A percentile compares a stretch with the other conserved stretches of the same genome.
These are phyloP conservation scores for Paspalum notatum DNA, from an alignment of 176 grass and related monocot genomes.

Conservation along the genomic window DNA sequence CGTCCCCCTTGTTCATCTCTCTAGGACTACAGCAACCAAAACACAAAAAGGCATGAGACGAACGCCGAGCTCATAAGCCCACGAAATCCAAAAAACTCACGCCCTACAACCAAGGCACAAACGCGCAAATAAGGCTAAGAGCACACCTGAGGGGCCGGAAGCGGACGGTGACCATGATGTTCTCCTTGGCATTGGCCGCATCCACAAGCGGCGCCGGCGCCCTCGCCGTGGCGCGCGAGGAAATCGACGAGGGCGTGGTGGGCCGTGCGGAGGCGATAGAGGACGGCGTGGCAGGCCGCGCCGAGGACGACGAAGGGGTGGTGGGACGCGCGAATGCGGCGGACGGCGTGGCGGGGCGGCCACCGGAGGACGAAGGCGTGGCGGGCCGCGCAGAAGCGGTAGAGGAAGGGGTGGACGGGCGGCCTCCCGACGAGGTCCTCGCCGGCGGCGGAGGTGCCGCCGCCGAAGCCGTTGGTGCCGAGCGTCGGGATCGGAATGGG, in stretches of 20 bases:
- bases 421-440: conserved; percentile 47
- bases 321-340: conserved; percentile 59
- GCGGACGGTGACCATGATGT: conserved; percentile 93
- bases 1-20: conserved; percentile 97
- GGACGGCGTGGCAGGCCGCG: conserved; percentile 52
- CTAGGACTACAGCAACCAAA: conserved; percentile 56
- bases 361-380: conserved; percentile 61
- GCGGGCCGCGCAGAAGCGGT: conserved; percentile 50
- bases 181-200: conserved; percentile 87
- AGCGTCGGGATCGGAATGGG: conserved; percentile 86
- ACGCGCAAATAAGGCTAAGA: conserved; percentile 3
- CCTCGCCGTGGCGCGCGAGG: conserved; percentile 42
- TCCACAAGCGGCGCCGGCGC: conserved; percentile 56
- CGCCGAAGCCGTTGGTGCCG: conserved; percentile 28
- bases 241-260: conserved; percentile 56
- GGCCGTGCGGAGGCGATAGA: conserved; percentile 48
- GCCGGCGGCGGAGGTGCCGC: conserved; percentile 43
- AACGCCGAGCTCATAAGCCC: conserved; percentile 31
- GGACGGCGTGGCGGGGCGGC: conserved; percentile 50
- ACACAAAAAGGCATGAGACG: conserved; percentile 17
- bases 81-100: not conserved
- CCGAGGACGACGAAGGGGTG: conserved; percentile 49
- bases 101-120: not conserved
- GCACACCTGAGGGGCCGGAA: conserved; percentile 90
- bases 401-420: conserved; percentile 50